These are phyloP conservation scores for Effrenium voratum DNA, from an alignment of 73 alveolate species.

Conservation along the genomic window DNA sequence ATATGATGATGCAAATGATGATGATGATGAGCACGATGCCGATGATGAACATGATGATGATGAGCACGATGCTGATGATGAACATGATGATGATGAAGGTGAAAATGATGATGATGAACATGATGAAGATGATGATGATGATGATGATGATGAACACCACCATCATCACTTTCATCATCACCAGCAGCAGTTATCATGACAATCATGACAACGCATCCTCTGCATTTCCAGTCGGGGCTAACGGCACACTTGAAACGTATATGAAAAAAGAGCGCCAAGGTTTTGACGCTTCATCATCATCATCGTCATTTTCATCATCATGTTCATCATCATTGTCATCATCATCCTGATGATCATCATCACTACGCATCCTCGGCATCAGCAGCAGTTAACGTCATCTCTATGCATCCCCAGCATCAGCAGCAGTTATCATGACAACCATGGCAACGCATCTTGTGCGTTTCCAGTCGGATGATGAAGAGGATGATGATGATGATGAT, in stretches of 20 bases:
- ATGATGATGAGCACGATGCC: not conserved
- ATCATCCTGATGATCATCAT: not conserved
- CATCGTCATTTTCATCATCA: not conserved
- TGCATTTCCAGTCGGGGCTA: too few relatives aligned
- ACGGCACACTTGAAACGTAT: too few relatives aligned
- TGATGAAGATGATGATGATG: not conserved
- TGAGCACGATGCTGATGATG: not conserved
- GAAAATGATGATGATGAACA: not conserved
- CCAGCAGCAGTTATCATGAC: not conserved
- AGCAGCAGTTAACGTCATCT: too few relatives aligned
- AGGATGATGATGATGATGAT: too few relatives aligned
- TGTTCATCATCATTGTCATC: not conserved
- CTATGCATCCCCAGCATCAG: too few relatives aligned
- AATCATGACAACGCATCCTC: too few relatives aligned
- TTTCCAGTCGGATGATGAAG: too few relatives aligned
- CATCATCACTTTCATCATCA: not conserved
- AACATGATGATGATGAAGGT: not conserved
- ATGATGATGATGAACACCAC: not conserved
- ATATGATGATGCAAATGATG: not conserved
- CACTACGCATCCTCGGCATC: too few relatives aligned
- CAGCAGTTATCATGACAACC: too few relatives aligned
- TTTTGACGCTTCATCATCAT: not conserved
- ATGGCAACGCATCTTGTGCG: too few relatives aligned
- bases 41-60: not conserved
- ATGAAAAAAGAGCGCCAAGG: too few relatives aligned